Evolutionary conservation across 2,329 filamentous ascomycete species (phyloP), one percentile per base, ranked within the genome.

Genomic region (Phaeosphaeria sp.): DNA sequence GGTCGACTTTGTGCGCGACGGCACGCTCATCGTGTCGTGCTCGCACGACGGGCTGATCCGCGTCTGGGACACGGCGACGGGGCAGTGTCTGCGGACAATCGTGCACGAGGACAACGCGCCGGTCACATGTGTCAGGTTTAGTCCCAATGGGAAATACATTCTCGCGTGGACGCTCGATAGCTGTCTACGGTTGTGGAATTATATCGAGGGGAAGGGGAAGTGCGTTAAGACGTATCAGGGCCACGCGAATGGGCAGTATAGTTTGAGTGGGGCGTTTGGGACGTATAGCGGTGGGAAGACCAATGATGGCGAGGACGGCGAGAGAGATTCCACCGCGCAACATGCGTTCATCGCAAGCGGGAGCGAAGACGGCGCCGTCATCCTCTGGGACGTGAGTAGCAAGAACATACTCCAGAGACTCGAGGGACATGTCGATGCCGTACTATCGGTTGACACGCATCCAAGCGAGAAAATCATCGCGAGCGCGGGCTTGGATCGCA

Each of bases 151-250:
- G 18, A 93, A 91, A 63, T 97, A 91, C 74, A 90, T 99, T 53
- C 85, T 98, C 2, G 94, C 95, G 13, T 97, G 91, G 78, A 97
- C 92, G 62, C 84, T 97, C 64, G 95, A 99, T 80, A 91, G 89
- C 59, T 94, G 91, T 73, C 86, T 99, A 47, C 88, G 95, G 2
- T 82, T 99, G 21, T 99, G 95, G 95, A 91, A 97, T 76, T 99
- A 98, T 74, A 90, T 96, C 8, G 88, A 92, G 21, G 94, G 94
- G 3, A 88, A 93, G 39, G 94, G 94, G 7, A 88, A 89, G 25
- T 95, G 95, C 67, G 90, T 97, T 71, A 99, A 99, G 83, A 99
- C 95, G 15, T 99, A 98, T 77, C 93, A 97, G 75, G 95, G 95
- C 0, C 95, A 98, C 72, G 80, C 82, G 53, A 99, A 99, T 75